Evolutionary conservation across 2,329 filamentous ascomycete species (phyloP), one percentile per base, ranked within the genome.

Genomic region (Davidsoniella australis): DNA sequence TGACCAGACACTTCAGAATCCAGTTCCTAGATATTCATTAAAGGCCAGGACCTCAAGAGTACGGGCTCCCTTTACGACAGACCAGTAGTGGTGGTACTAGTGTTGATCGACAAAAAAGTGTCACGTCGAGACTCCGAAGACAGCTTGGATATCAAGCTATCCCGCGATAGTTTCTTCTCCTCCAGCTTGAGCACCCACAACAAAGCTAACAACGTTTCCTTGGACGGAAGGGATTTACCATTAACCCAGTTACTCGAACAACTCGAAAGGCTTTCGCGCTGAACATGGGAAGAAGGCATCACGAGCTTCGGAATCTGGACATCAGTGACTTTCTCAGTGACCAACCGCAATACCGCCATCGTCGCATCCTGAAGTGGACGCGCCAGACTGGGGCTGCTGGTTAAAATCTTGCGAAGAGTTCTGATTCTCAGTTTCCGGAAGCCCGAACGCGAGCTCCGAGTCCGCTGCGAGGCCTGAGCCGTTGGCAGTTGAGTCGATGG

Each of bases 351-450:
- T 69, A 72, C 75, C 72, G 64, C 73, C 75, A 79, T 72, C 75
- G 78, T 82, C 78, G 78, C 78, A 80, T 81, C 76, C 76, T 66
- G 67, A 60, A 80, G 68, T 61, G 78, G 78, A 81, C 78, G 78
- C 78, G 78, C 78, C 78, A 81, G 71, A 64, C 67, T 72, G 73
- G 76, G 77, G 77, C 76, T 81, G 78, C 78, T 73, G 75, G 78
- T 73, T 73, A 80, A 72, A 64, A 80, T 76, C 68, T 71, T 76
- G 67, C 68, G 69, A 65, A 77, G 73, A 65, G 69, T 69, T 59
- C 69, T 72, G 68, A 75, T 66, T 71, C 73, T 73, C 68, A 76
- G 65, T 62, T 69, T 77, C 66, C 68, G 68, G 63, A 66, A 72
- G 64, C 64, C 68, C 64, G 66, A 66, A 67, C 62, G 69, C 65